Base-by-base conservation (phyloP, 768 basidiomycete genomes). In the Termitomyces sp. region DNA sequence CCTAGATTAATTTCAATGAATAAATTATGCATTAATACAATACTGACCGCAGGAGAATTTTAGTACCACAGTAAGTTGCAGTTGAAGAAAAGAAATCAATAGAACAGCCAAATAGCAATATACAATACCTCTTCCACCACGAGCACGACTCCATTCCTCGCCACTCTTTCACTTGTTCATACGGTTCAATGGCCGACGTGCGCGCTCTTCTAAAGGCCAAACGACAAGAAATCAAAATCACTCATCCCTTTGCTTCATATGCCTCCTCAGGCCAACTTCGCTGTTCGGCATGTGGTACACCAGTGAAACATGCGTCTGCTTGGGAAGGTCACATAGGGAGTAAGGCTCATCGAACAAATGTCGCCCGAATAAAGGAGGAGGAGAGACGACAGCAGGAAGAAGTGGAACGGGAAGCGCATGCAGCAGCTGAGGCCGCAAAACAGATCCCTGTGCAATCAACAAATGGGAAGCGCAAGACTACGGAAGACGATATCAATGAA, bases 271-370 rank as follows among this genome's bases (percentile, higher is more conserved):
- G 91, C 50, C 87, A 89, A 68, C 78, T 94, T 34, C 83, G 85
- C 60, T 94, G 92, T 66, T 68, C 77, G 4, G 82, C 85, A 31
- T 94, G 92, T 68, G 79, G 79, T 1, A 81, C 77, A 11, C 60
- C 73, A 20, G 79, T 94, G 60, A 94, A 92, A 67, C 85, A 92
- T 67, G 82, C 89, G 3, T 84, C 88, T 31, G 88, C 89, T n/a
- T 94, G 92, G 92, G 86, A 92, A 61, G 91, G 92, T 25, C 92
- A 94, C 73, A 71, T 94, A 20, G 91, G 88, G 12, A 91, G 88
- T 75, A 94, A 94, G 74, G 73, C 73, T 1, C 92, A 94, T 70
- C 85, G 92, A 38, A 86, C 79, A 45, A 87, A 84, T 67, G 85
- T 87, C 17, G 78, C 79, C 11, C 82, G 83, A 17, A 68, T 86